phyloP scores from a whole-genome alignment of 192 early-diverging fungal genomes.

The Backusella circina region DNA sequence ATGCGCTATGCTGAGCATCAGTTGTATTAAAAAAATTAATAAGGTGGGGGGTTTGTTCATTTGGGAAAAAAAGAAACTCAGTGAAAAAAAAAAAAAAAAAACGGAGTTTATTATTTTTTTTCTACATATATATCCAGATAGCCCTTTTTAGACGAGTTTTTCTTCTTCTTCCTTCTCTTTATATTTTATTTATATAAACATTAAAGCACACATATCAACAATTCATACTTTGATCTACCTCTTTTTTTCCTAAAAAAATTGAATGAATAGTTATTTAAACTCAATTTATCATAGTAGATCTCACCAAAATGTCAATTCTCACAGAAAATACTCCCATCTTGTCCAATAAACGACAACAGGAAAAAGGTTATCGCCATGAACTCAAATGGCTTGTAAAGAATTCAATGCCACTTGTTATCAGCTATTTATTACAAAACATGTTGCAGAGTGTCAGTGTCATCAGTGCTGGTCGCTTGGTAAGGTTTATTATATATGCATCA shows the following conservation, averaged over 20 bases:
- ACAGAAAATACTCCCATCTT: slow-evolving; percentile 2
- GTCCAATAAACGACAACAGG: neutral
- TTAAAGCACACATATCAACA: neutral
- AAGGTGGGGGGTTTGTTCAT: too few relatives aligned
- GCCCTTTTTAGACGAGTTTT: neutral
- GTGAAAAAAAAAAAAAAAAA: neutral
- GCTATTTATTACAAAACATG: slow-evolving; percentile 64
- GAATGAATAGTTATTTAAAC: neutral
- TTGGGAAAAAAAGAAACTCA: neutral
- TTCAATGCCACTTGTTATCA: slow-evolving; percentile 50
- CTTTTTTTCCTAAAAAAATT: neutral
- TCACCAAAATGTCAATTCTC: neutral
- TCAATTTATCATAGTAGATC: neutral
- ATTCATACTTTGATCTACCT: neutral
- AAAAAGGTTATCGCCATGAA: slow-evolving; percentile 18
- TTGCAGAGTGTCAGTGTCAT: slow-evolving; percentile 63
- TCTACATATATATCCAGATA: neutral
- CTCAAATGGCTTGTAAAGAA: slow-evolving; percentile 33
- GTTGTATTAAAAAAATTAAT: neutral
- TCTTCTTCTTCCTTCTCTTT: neutral
- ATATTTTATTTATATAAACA: neutral
- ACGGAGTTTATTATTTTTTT: neutral
- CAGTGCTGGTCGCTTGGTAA: slow-evolving; percentile 62
- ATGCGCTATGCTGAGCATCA: too few relatives aligned
- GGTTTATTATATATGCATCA: too few relatives aligned